Evolutionary conservation across 495 filamentous ascomycete genomes (phyloP), one percentile per base, ranked within the genome.

Genomic region (Annulohypoxylon moriforme): DNA sequence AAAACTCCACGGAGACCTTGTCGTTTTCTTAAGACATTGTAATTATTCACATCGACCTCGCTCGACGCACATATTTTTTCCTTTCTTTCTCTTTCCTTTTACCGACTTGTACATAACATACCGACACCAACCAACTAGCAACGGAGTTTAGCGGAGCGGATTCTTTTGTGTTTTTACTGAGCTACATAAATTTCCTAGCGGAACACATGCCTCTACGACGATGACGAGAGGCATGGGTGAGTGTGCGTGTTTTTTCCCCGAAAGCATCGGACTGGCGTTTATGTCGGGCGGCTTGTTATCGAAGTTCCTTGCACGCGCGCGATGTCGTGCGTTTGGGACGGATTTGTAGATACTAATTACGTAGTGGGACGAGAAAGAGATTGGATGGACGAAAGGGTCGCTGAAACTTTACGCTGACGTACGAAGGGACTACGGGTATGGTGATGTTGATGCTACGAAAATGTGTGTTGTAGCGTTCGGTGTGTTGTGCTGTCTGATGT

Each of bases 111-210:
- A 55, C 71, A 75, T 66, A 61, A 9, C 13, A 22, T 14, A 1
- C 36, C 36, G 14, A 13, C 3, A 10, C 7, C 2, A 38, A n/a
- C 20, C 0, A 5, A n/a, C 60, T 40, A 75, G 73, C 73, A 69
- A 67, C 46, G 75, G 75, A 73, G 75, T 77, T 77, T 24, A 47
- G 33, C 64, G 68, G 38, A 47, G 40, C 14, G 38, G 57, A 53
- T 46, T 65, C 58, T 69, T 69, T 68, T 69, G 60, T 68, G 66
- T 60, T 59, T 47, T 18, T n/a, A 60, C 58, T 6, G 6, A 25
- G 10, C 14, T n/a, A n/a, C n/a, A n/a, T n/a, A n/a, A n/a, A n/a
- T 49, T 49, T 13, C 10, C 24, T 60, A 34, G 60, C 47, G 46
- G 36, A 34, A 36, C n/a, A 29, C 47, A 64, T 60, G 22, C 47